Conservation (phyloP, 2,329 filamentous ascomycete species). For the Magnaporthiopsis incrustans region DNA sequence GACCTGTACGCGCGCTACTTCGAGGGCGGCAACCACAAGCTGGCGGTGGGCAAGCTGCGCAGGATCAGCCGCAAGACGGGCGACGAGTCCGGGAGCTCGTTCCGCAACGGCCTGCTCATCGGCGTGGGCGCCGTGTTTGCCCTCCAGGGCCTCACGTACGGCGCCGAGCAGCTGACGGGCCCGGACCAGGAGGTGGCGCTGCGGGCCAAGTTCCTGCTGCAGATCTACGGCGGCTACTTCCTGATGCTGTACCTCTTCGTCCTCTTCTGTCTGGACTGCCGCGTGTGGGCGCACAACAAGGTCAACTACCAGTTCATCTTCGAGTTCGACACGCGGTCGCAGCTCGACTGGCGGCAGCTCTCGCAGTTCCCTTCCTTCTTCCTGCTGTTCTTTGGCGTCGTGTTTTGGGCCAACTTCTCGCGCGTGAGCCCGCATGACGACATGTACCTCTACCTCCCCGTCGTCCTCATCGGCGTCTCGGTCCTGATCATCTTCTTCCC, state of each 20-base stretch:
- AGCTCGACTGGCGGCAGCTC: conserved; percentile 83
- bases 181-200: conserved; percentile 37
- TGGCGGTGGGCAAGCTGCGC: conserved; percentile 80
- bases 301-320: conserved; percentile 98
- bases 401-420: conserved; percentile 85
- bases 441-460: conserved; percentile 80
- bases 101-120: conserved; percentile 57
- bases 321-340: conserved; percentile 82
- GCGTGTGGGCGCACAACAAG: conserved; percentile 72
- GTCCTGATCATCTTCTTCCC: conserved; percentile 67
- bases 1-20: conserved; percentile 94
- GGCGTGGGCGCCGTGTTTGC: conserved; percentile 60
- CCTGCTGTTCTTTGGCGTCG: conserved; percentile 66
- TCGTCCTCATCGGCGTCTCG: conserved; percentile 66
- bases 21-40: conserved; percentile 85
- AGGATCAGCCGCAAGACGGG: conserved; percentile 53
- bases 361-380: conserved; percentile 82
- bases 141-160: conserved; percentile 58
- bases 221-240: conserved; percentile 92
- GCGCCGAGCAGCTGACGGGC: conserved; percentile 41
- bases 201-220: conserved; percentile 63
- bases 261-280: conserved; percentile 80
- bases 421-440: conserved; percentile 48
- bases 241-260: conserved; percentile 71
- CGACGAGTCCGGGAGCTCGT: conserved; percentile 50